Percentiles rank a stretch among this genome's conserved stretches.
Conservation (phyloP, 192 early-diverging fungal species). For the Coemansia sp. region DNA sequence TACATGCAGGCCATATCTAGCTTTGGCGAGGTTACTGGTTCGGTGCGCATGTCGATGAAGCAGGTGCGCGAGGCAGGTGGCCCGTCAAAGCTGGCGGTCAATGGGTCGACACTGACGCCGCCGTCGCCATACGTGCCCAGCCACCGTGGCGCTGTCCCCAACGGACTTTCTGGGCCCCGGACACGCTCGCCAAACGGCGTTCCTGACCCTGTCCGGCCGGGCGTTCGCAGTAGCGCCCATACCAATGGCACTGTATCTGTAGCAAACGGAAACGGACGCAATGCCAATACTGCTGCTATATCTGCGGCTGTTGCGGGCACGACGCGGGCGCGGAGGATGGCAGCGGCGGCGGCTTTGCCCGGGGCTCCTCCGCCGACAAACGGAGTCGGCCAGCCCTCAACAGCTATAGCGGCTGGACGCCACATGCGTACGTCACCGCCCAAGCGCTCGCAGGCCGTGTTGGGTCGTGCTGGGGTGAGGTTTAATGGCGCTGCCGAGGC, state of each 20-base stretch:
- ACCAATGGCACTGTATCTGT: too few species aligned
- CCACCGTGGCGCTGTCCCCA: not conserved
- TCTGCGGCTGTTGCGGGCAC: slow-evolving; percentile 46
- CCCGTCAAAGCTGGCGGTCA: slow-evolving; percentile 25
- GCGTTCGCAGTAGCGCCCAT: too few species aligned
- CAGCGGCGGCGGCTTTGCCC: too few species aligned
- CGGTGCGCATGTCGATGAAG: slow-evolving; percentile 26
- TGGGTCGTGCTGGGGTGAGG: slow-evolving; percentile 19
- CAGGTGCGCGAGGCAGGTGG: slow-evolving; percentile 26
- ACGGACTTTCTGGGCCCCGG: not conserved
- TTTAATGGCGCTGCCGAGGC: slow-evolving; percentile 1
- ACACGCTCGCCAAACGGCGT: too few species aligned
- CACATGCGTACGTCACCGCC: slow-evolving; percentile 19
- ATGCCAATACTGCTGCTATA: slow-evolving; percentile 26
- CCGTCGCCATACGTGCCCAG: slow-evolving; percentile 37
- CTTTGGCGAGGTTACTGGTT: slow-evolving; percentile 34
- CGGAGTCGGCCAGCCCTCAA: too few species aligned
- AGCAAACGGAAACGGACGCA: too few species aligned
- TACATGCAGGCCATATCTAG: slow-evolving; percentile 46
- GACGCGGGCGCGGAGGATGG: slow-evolving; percentile 24
- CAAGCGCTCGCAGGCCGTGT: slow-evolving; percentile 12
- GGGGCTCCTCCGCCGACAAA: too few species aligned
- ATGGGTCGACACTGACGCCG: slow-evolving; percentile 28
- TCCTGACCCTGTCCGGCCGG: too few species aligned
- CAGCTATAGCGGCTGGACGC: slow-evolving; percentile 2